These are phyloP conservation scores for Alternaria rosae DNA, from an alignment of 2,329 filamentous ascomycete genomes.

Conservation along the genomic window DNA sequence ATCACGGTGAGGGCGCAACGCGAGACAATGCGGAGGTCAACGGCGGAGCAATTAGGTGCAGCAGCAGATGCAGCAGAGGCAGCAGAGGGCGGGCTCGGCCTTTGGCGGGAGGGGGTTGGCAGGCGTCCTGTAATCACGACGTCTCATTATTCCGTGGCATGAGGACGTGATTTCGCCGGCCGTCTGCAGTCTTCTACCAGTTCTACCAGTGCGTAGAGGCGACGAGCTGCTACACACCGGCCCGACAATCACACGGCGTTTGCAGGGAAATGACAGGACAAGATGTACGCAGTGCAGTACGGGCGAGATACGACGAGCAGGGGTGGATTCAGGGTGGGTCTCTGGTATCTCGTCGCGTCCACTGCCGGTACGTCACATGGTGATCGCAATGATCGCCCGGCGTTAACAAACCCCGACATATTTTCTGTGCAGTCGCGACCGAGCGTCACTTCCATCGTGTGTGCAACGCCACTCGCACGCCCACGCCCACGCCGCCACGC, in stretches of 20 bases:
- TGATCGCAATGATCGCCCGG: slow-evolving; percentile 8
- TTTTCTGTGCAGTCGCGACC: slow-evolving; percentile 16
- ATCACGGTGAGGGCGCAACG: slow-evolving; percentile 19
- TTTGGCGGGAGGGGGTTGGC: slow-evolving; percentile 8
- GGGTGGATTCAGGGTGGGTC: not conserved
- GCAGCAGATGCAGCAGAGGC: not conserved
- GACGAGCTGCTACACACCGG: not conserved
- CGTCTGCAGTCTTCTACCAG: not conserved
- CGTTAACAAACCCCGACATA: slow-evolving; percentile 16
- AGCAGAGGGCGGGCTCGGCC: slow-evolving; percentile 11
- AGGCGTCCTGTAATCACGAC: slow-evolving; percentile 10
- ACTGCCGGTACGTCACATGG: slow-evolving; percentile 7
- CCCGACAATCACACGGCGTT: not conserved
- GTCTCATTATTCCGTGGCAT: slow-evolving; percentile 18
- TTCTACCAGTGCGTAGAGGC: not conserved
- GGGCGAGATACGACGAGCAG: not conserved
- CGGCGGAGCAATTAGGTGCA: slow-evolving; percentile 3
- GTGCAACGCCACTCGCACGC: slow-evolving; percentile 4
- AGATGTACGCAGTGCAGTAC: not conserved
- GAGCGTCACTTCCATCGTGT: slow-evolving; percentile 10
- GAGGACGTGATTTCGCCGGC: not conserved
- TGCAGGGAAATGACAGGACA: slow-evolving; percentile 4
- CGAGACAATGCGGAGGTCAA: slow-evolving; percentile 11
- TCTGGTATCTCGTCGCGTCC: slow-evolving; percentile 3
- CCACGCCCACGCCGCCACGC: not conserved